phyloP scores from a whole-genome alignment of 2,329 filamentous ascomycete genomes.

The Epichloe sylvatica region DNA sequence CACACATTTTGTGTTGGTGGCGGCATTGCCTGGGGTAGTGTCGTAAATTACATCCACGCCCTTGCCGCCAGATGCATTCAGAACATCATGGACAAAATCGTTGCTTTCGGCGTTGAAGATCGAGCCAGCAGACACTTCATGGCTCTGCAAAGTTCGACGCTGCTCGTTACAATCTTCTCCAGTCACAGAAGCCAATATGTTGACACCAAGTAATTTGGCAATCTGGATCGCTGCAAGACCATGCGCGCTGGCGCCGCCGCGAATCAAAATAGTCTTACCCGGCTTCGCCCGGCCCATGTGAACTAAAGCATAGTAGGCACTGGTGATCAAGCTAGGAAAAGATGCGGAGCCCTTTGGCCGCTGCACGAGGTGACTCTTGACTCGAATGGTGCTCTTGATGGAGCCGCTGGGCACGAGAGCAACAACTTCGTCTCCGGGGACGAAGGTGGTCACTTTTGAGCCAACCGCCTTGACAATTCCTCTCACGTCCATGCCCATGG shows the following conservation, averaged over 20 bases:
- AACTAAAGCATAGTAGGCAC: constrained; percentile 29
- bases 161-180: constrained; percentile 20
- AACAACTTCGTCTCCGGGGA: constrained; percentile 27
- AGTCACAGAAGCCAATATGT: constrained; percentile 29
- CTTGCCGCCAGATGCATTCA: constrained; percentile 17
- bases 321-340: constrained; percentile 24
- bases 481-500: constrained; percentile 27
- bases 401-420: constrained; percentile 23
- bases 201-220: constrained; percentile 22
- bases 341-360: constrained; percentile 12
- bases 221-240: constrained; percentile 31
- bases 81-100: constrained; percentile 19
- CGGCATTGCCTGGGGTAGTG: constrained; percentile 23
- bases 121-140: constrained; percentile 20
- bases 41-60: constrained; percentile 33
- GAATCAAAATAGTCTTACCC: constrained; percentile 27
- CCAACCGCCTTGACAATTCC: constrained; percentile 25
- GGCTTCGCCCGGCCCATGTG: constrained; percentile 15
- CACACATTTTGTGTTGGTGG: constrained; percentile 21
- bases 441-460: constrained; percentile 16
- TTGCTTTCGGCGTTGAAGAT: constrained; percentile 26
- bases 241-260: constrained; percentile 28
- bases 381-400: constrained; percentile 20
- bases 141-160: constrained; percentile 19
- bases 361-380: constrained; percentile 25